phyloP scores from a whole-genome alignment of 306 rosid genomes.

The Dryas drummondii region DNA sequence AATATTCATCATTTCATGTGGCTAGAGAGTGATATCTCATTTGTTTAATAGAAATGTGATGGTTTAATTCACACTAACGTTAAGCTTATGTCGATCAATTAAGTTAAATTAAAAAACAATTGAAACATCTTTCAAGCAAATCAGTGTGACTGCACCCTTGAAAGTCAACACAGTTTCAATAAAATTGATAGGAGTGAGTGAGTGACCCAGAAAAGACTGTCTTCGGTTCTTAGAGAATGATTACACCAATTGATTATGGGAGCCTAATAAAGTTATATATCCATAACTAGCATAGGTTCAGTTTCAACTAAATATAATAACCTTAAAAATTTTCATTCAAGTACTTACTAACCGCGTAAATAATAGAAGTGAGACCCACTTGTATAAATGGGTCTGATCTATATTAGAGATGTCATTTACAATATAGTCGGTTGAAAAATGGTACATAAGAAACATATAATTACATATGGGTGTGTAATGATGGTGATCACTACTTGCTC shows the following conservation, averaged over 20 bases:
- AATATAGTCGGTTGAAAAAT: too few species aligned
- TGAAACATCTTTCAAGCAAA: neutral
- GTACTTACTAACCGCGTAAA: too few species aligned
- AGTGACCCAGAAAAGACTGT: neutral
- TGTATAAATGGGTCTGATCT: too few species aligned
- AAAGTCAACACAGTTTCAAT: neutral
- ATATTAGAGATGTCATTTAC: too few species aligned
- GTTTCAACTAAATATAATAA: neutral
- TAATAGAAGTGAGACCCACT: too few species aligned
- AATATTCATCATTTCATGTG: neutral
- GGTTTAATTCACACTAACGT: too few species aligned
- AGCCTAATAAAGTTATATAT: neutral
- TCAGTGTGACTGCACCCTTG: neutral
- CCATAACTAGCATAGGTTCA: neutral
- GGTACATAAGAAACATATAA: neutral
- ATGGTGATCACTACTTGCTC: conserved; percentile 20
- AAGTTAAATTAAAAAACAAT: neutral
- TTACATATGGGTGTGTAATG: conserved; percentile 5
- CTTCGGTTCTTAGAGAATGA: neutral
- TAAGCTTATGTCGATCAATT: neutral
- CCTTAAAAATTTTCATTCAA: too few species aligned
- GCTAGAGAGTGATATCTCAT: neutral
- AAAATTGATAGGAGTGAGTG: neutral
- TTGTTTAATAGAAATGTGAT: too few species aligned
- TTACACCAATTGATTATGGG: neutral